These are phyloP conservation scores for Lyophyllum decastes DNA, from an alignment of 768 basidiomycete genomes.

Conservation along the genomic window DNA sequence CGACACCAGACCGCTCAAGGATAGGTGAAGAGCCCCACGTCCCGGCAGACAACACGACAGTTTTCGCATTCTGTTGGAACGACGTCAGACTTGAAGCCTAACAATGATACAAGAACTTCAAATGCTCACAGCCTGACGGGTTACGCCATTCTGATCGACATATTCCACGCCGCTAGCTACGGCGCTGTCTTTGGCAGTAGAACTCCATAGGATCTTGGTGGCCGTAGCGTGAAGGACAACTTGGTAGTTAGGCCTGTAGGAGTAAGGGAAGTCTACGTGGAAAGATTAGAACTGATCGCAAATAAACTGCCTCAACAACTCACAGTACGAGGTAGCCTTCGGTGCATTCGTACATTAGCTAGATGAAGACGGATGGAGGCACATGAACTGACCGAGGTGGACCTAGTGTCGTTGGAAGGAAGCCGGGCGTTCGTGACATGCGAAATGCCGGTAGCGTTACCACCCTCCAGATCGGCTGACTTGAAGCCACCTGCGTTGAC, in stretches of 20 bases:
- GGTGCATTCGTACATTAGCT: background rate
- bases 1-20: constrained; percentile 1
- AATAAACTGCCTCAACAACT: background rate
- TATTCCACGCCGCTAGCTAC: constrained; percentile 1
- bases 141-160: background rate
- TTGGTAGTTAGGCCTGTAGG: background rate
- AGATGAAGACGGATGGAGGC: background rate
- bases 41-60: background rate
- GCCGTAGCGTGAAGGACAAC: background rate
- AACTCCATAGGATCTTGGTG: constrained; percentile 1
- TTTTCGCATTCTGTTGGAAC: background rate
- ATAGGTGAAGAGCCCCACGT: background rate
- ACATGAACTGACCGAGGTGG: background rate
- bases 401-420: background rate
- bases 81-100: background rate
- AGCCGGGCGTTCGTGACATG: constrained; percentile 1
- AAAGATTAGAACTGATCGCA: background rate
- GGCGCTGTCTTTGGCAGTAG: background rate
- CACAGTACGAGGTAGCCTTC: constrained; percentile 1
- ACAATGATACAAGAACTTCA: background rate
- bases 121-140: background rate
- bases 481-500: background rate
- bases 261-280: background rate
- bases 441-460: background rate
- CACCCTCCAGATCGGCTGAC: background rate